phyloP scores from a whole-genome alignment of 2,329 filamentous ascomycete species.

The Trichophaea hybrida region DNA sequence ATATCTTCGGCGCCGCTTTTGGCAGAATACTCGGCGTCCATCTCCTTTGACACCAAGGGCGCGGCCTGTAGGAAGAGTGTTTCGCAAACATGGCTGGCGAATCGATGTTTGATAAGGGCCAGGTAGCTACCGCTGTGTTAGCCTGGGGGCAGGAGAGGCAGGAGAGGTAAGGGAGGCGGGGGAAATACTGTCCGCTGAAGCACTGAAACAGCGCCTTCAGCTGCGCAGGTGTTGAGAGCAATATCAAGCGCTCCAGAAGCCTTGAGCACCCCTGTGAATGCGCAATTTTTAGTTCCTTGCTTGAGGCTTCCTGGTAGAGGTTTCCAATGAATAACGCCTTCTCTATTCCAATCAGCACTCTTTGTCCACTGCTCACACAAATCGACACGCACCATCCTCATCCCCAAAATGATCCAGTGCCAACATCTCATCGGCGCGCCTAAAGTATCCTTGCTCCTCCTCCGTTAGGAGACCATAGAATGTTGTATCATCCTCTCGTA shows the following conservation, averaged over 20 bases:
- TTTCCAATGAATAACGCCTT: slow-evolving; percentile 48
- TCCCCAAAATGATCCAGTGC: slow-evolving; percentile 77
- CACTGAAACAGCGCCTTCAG: slow-evolving; percentile 76
- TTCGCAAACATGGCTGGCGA: slow-evolving; percentile 95
- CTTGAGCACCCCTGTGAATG: slow-evolving; percentile 92
- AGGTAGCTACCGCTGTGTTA: slow-evolving; percentile 45
- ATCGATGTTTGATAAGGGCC: slow-evolving; percentile 82
- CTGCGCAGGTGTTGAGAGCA: slow-evolving; percentile 62
- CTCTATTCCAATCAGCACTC: slow-evolving; percentile 26
- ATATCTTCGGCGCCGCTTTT: slow-evolving; percentile 32
- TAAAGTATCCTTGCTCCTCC: slow-evolving; percentile 92
- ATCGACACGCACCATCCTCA: slow-evolving; percentile 55
- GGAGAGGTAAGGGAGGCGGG: background rate
- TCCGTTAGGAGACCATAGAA: slow-evolving; percentile 91
- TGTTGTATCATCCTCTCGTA: slow-evolving; percentile 41
- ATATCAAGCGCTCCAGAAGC: slow-evolving; percentile 79
- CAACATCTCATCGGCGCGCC: slow-evolving; percentile 73
- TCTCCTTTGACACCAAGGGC: slow-evolving; percentile 60
- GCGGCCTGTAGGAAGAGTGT: slow-evolving; percentile 76
- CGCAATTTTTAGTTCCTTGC: slow-evolving; percentile 90
- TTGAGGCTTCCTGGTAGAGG: slow-evolving; percentile 71
- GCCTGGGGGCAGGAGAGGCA: background rate
- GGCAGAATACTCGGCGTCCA: slow-evolving; percentile 10
- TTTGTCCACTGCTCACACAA: slow-evolving; percentile 11
- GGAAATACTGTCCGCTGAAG: slow-evolving; percentile 57